phyloP scores from a whole-genome alignment of 1,284 basidiomycete species.

The Agaricales sp. region DNA sequence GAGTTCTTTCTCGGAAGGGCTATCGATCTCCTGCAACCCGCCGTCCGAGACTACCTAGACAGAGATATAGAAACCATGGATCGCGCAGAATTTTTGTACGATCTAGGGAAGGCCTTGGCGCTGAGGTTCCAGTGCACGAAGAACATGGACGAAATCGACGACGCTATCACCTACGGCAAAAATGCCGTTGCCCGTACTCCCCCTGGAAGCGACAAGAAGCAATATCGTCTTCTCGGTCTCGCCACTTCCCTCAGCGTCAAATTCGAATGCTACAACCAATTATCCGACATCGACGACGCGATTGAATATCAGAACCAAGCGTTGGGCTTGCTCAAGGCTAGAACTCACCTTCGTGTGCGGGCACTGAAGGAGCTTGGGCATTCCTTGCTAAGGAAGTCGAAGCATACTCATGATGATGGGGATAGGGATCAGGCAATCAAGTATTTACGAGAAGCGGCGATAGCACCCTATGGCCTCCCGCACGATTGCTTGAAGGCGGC shows the following conservation, averaged over 20 bases:
- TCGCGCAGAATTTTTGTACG: background rate
- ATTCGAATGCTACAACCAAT: background rate
- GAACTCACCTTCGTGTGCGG: background rate
- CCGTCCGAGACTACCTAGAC: background rate
- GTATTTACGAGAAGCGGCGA: background rate
- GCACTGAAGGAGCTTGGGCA: background rate
- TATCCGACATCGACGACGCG: background rate
- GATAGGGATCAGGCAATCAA: background rate
- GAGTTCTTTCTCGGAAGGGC: background rate
- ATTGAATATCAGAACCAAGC: background rate
- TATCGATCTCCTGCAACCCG: background rate
- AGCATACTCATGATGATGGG: background rate
- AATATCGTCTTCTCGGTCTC: background rate
- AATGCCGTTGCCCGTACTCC: background rate
- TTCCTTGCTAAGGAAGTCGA: background rate
- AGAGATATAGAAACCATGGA: background rate
- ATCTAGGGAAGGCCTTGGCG: background rate
- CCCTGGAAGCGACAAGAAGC: background rate
- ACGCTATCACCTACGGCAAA: background rate
- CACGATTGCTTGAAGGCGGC: background rate
- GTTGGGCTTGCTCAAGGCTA: background rate
- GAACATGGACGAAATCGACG: background rate
- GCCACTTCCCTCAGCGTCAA: background rate
- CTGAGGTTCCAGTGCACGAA: background rate
- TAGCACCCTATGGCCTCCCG: background rate